Base-by-base conservation (phyloP, 768 basidiomycete species). In the Pleurotus ostreatus region DNA sequence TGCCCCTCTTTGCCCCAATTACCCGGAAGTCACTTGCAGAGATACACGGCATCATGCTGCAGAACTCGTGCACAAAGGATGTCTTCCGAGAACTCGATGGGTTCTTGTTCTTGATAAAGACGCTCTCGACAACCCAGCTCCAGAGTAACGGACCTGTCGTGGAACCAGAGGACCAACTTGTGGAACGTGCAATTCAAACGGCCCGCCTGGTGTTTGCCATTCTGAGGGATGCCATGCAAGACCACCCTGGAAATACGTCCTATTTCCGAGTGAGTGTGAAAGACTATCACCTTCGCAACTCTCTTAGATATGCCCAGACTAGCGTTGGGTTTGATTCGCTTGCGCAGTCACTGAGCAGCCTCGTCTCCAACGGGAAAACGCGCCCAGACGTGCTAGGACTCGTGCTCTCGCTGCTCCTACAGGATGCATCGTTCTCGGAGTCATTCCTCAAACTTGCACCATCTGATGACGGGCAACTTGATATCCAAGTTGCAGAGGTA, bases 61-160 rank as follows among this genome's bases (percentile, higher is more conserved):
- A 89, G 66, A 85, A 89, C 61, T 65, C 75, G 2, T 72, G 67
- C 43, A 88, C 88, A 9, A 88, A 86, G 66, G 84, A 86, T 55
- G 83, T 86, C 16, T 93, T 94, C 67, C 78, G 92, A 4, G 88
- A 92, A 63, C 74, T 88, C 63, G 92, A 93, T 59, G 92, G 92
- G 0, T 92, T 92, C 65, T 73, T 92, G 16, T 79, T 83, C 8
- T 71, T 92, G 30, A 83, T 92, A 71, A 88, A 82, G 61, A 77
- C 88, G 26, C 73, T 94, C 3, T 87, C 89, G 1, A 82, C 81
- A 0, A 68, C 88, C 0, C 68, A 78, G 52, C 71, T 73, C 22
- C 61, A 66, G 34, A 60, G 67, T 30, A 61, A 68, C 16, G 64
- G 59, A 7, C 62, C 70, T 2, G 67, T 74, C 1, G 65, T 69